Base-by-base conservation (phyloP, 257 asterid genomes). In the Rhazya stricta region DNA sequence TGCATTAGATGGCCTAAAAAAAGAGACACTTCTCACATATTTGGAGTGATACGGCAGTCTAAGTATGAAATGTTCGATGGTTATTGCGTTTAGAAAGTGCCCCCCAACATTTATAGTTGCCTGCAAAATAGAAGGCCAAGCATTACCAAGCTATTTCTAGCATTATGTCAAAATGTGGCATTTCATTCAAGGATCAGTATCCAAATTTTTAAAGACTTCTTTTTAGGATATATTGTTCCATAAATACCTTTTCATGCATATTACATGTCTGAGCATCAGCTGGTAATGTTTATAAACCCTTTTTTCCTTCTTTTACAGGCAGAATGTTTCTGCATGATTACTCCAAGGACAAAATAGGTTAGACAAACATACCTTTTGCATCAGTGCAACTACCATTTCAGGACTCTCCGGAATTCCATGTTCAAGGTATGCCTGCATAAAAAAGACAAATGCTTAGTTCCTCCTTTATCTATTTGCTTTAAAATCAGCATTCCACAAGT, bases 31-130 rank as follows among this genome's bases (percentile, higher is more conserved):
- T 54, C 91, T 83, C 84, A 91, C 96, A 76, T 80, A 86, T 87
- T 87, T 89, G 29, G 92, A 91, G 78, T 89, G 93, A 74, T 91
- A 91, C 34, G 96, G 96, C 63, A 91, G 85, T 78, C 96, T 86
- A 80, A 91, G 72, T 78, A 91, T 87, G 86, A 91, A 91, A 81
- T 91, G 96, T 66, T 91, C 96, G 53, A 91, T 91, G 13, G 95
- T 89, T 78, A 91, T 81, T 6, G 95, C 90, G 60, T 85, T 91
- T 67, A 91, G 79, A 79, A 86, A 68, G 84, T 86, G 90, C 30
- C 96, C 95, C 30, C 96, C 92, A 32, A 89, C 90, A 73, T 86
- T 89, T 56, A 91, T 85, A 10, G 90, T 89, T 62, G 95, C 96
- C 96, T 90, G 86, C 75, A 67, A 74, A 69, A 86, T 56, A 72